Evolutionary conservation across 495 filamentous ascomycete genomes (phyloP).

Genomic region (Xylaria scruposa): DNA sequence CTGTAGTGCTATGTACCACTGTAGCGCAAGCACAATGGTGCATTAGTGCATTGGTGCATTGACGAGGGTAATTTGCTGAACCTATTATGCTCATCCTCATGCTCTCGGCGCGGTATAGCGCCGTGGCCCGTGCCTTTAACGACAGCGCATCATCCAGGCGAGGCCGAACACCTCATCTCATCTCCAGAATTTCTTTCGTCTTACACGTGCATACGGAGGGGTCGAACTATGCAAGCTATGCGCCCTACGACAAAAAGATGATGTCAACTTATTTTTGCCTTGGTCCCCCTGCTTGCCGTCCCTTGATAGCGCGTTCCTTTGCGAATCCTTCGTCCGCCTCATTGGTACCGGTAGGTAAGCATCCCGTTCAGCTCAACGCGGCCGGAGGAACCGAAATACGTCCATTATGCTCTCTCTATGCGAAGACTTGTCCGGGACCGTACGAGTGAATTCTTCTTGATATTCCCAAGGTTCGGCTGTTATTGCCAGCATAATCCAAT

Average conservation of each 20-base stretch:
- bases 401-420: conserved; percentile 4
- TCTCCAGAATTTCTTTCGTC: conserved; percentile 5
- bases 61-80: conserved; percentile 26
- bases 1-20: neutral
- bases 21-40: neutral
- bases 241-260: conserved; percentile 1
- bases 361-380: conserved; percentile 10
- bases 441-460: neutral
- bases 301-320: conserved; percentile 5
- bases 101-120: conserved; percentile 20
- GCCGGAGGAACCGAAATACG: conserved; percentile 27
- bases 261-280: conserved; percentile 6
- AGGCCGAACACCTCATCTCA: conserved; percentile 21
- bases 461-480: neutral
- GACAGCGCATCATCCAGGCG: conserved; percentile 20
- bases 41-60: conserved; percentile 24
- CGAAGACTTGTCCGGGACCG: conserved; percentile 1
- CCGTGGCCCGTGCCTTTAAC: conserved; percentile 23
- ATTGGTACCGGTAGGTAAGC: neutral
- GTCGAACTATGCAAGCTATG: conserved; percentile 1
- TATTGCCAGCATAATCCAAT: neutral
- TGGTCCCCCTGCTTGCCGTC: conserved; percentile 2
- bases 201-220: neutral
- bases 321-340: conserved; percentile 22
- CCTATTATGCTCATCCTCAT: conserved; percentile 19